Evolutionary conservation across 495 filamentous ascomycete species (phyloP).

Genomic region (Penicillium macrosclerotiorum): DNA sequence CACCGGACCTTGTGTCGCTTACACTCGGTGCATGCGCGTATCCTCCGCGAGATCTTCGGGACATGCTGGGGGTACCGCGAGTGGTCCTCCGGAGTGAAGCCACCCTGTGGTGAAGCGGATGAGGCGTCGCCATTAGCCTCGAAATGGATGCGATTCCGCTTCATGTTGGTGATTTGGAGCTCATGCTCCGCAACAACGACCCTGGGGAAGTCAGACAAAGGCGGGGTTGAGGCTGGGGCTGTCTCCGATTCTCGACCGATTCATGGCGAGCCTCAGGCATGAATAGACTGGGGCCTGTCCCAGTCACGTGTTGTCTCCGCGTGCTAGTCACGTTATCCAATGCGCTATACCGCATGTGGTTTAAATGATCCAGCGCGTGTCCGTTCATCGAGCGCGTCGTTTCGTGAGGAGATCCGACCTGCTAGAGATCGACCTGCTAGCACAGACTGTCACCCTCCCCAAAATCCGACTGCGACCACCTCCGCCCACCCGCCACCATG

Average conservation of each 20-base stretch:
- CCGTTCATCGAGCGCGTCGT: slow-evolving; percentile 24
- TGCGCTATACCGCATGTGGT: slow-evolving; percentile 26
- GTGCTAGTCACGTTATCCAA: not conserved
- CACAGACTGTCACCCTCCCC: too few relatives aligned
- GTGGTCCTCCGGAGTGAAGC: slow-evolving; percentile 32
- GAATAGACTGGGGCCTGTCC: not conserved
- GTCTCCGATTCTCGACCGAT: slow-evolving; percentile 21
- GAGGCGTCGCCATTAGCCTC: slow-evolving; percentile 43
- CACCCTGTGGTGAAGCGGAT: slow-evolving; percentile 36
- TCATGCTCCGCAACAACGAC: slow-evolving; percentile 20
- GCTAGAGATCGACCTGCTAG: slow-evolving; percentile 5
- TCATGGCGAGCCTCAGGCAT: slow-evolving; percentile 19
- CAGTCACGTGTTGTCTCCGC: slow-evolving; percentile 12
- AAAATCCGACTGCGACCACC: too few relatives aligned
- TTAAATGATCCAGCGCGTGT: slow-evolving; percentile 33
- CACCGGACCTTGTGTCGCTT: slow-evolving; percentile 54
- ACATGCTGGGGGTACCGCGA: slow-evolving; percentile 33
- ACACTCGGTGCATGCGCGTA: slow-evolving; percentile 55
- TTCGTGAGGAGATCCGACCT: slow-evolving; percentile 8
- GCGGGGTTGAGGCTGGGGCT: slow-evolving; percentile 23
- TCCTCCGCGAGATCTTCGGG: slow-evolving; percentile 55
- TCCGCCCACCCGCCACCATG: slow-evolving; percentile 58
- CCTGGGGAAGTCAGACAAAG: slow-evolving; percentile 24
- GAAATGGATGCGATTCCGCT: slow-evolving; percentile 46
- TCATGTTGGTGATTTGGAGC: slow-evolving; percentile 31